A percentile compares a stretch with the other conserved stretches of the same genome.
Conservation (phyloP, 73 alveolate genomes). For the Effrenium voratum region DNA sequence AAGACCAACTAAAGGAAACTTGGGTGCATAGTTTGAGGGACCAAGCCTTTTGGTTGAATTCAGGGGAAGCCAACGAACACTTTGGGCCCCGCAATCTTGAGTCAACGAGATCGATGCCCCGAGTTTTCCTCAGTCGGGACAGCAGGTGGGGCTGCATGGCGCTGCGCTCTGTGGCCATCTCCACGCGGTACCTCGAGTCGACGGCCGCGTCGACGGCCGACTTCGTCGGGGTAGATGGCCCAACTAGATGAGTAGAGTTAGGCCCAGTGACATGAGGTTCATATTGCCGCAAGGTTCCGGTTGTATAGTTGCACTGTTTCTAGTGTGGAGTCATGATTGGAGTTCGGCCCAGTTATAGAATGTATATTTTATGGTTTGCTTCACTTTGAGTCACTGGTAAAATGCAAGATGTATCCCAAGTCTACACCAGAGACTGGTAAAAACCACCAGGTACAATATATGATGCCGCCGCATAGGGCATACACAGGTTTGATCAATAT, state of each 20-base stretch:
- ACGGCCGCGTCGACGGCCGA: no score
- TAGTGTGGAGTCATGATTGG: no score
- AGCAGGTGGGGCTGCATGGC: constrained; percentile 81
- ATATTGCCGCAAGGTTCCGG: no score
- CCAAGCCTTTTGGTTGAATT: background rate
- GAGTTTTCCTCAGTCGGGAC: constrained; percentile 25
- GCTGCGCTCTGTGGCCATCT: constrained; percentile 73
- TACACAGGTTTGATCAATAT: background rate
- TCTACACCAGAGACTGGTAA: background rate
- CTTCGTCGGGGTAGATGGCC: no score
- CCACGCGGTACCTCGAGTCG: constrained; percentile 57
- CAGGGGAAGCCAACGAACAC: background rate
- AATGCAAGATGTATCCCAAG: background rate
- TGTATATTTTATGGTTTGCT: no score
- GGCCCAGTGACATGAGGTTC: no score
- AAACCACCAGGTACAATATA: background rate
- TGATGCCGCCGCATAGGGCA: background rate
- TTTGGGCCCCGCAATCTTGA: background rate
- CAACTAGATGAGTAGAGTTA: no score
- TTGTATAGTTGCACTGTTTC: no score
- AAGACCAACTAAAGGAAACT: background rate
- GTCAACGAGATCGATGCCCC: background rate
- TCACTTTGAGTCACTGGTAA: background rate
- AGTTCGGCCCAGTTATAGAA: no score
- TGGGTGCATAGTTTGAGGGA: background rate